These are phyloP conservation scores for Leishmania martiniquensis DNA, from an alignment of 208 protist species.

Conservation along the genomic window DNA sequence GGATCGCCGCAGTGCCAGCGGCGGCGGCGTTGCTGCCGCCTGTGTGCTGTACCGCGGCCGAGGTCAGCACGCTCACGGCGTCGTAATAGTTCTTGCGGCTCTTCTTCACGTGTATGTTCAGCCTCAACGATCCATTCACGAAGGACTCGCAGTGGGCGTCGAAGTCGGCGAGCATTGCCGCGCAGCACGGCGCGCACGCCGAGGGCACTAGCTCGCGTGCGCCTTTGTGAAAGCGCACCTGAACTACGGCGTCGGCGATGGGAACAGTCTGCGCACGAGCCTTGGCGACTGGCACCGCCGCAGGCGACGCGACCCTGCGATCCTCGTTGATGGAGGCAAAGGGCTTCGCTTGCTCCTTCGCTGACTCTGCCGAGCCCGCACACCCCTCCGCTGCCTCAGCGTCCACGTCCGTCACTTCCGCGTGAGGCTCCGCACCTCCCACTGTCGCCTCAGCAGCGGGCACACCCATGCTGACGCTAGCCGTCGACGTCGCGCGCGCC, in stretches of 20 bases:
- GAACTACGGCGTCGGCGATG: conserved; percentile 25
- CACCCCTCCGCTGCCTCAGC: conserved; percentile 7
- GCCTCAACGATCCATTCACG: conserved; percentile 53
- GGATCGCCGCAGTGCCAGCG: neutral
- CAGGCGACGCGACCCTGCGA: neutral
- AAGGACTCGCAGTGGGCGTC: conserved; percentile 54
- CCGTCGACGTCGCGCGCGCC: conserved; percentile 1
- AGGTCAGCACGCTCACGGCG: conserved; percentile 49
- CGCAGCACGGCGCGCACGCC: conserved; percentile 47
- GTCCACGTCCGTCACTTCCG: conserved; percentile 18
- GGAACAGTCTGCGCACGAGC: conserved; percentile 5
- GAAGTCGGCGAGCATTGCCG: conserved; percentile 36
- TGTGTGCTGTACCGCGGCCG: conserved; percentile 20
- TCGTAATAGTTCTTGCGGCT: conserved; percentile 84
- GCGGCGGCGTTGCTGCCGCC: neutral
- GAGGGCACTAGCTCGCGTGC: conserved; percentile 44
- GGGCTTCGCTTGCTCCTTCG: neutral
- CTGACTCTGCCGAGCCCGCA: neutral
- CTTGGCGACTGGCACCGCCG: neutral
- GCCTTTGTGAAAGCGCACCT: conserved; percentile 54
- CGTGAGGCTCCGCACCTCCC: neutral
- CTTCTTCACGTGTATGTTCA: conserved; percentile 72
- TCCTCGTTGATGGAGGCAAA: neutral
- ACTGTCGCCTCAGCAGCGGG: neutral
- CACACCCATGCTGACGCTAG: neutral